Base-by-base conservation (phyloP, 148 eudicot genomes). In the Linanthus parryae region DNA sequence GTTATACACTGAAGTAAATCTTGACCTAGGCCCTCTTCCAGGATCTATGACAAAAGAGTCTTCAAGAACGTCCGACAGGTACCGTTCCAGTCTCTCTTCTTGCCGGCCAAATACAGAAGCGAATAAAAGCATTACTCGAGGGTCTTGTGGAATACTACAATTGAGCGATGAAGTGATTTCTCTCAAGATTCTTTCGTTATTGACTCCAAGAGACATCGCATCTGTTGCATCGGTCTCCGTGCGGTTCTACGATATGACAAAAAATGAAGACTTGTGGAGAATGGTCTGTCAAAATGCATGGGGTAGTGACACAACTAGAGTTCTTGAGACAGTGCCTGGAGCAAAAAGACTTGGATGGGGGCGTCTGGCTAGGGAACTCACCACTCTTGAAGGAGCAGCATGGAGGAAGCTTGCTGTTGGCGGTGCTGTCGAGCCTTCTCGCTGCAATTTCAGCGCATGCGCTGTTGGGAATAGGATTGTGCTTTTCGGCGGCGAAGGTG, bases 401-500 rank as follows among this genome's bases (percentile, higher is more conserved):
- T 88, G 96, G 96, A 73, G 79, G 58, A 88, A 83, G 57, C 64
- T 83, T 31, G 71, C 77, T 5, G 96, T 88, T 48, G 84, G 84
- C 1, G 96, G 96, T 31, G 74, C 72, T 7, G 96, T 88, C 13
- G 92, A 83, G 53, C 96, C 96, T 6, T 88, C 96, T 15, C 88
- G 96, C 43, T 88, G 96, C 72, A 88, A 88, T 58, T 88, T 88
- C 67, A 81, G 96, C 68, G 96, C 96, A 45, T 88, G 96, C 72
- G 96, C 96, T 3, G 96, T 83, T 24, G 96, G 96, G 41, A 88
- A 83, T 43, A 74, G 96, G 15, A 92, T 88, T 29, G 92, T 88
- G 54, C 72, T 88, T 44, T 84, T 84, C 69, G 94, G 94, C 14
- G 94, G 94, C 14, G 94, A 84, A 56, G 94, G 94, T 37, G 94